Base-by-base conservation (phyloP, 345 rosid species). In the Kernera saxatilis region DNA sequence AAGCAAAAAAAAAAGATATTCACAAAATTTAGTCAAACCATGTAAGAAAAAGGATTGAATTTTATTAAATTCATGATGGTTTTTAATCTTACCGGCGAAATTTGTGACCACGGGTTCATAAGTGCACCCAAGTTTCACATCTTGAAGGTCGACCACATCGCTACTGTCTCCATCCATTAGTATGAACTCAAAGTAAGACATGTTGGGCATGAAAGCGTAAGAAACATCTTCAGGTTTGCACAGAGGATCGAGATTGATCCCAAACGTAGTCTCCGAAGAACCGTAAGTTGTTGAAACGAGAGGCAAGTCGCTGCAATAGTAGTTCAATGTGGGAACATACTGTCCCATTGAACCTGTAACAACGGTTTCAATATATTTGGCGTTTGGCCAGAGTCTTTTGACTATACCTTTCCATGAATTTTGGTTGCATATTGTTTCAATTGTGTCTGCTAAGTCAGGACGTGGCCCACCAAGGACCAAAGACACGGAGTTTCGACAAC, bases 281-380 rank as follows among this genome's bases (percentile, higher is more conserved):
- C 88, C 97, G 66, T 90, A 93, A 86, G 90, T 93, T 19, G 87
- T 87, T 7, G 98, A 93, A 72, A 90, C 78, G 21, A 93, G 68
- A 41, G 98, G 98, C 61, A 88, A 73, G 48, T 90, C 96, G 9
- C 86, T 84, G n/a, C 90, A 79, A 73, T 90, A 93, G 56, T 79
- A 81, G 73, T 88, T 88, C 39, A 93, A 85, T 12, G 78, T 81
- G 0, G 93, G 84, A 51, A 90, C 86, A 27, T 93, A 90, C 40
- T 93, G 98, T 15, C 90, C 97, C 98, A 93, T 93, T 11, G 97
- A 85, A 44, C 97, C 97, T 2, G 97, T 90, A 33, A 90, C 88
- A 60, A 90, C 86, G 29, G 88, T 91, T 62, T 93, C 98, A 70
- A 93, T 81, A 74, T 76, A 93, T 77, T 87, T 90, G 5, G 87